A percentile compares a stretch with the other conserved stretches of the same genome.
These are phyloP conservation scores for Melampsora larici-populina DNA, from an alignment of 1,284 basidiomycete genomes.

Conservation along the genomic window DNA sequence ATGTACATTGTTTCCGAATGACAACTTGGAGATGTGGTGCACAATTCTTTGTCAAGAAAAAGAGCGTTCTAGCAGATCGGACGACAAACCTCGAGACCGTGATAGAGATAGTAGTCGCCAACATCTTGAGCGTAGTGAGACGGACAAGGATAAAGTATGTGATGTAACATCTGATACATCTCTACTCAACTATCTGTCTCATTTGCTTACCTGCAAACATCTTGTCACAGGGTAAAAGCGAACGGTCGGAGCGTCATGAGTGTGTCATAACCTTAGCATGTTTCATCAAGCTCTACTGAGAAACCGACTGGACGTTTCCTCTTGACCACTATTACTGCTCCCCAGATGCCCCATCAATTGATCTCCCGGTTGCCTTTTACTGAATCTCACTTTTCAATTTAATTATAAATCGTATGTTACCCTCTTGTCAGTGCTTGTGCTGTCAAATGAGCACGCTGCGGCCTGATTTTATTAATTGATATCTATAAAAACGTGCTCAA, in stretches of 20 bases:
- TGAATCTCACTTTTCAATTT: no score
- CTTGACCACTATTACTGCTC: no score
- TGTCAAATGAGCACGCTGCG: no score
- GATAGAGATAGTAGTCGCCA: constrained; percentile 18
- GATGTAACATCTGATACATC: not conserved
- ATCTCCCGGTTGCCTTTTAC: no score
- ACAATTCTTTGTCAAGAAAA: not conserved
- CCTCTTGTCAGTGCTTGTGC: no score
- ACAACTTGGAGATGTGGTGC: no score
- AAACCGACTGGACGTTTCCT: no score
- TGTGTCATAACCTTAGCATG: not conserved
- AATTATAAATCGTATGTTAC: no score
- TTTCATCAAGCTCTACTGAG: not conserved
- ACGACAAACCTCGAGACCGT: constrained; percentile 1
- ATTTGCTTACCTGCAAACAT: not conserved
- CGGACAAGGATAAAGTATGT: constrained; percentile 9
- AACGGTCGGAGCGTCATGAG: constrained; percentile 27
- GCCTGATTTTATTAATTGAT: no score
- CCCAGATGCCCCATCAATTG: not conserved
- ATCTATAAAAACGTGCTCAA: no score
- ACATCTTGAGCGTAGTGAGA: constrained; percentile 15
- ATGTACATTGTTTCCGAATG: no score
- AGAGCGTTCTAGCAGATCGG: not conserved
- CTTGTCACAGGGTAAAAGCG: constrained; percentile 9
- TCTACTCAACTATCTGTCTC: not conserved